A percentile compares a stretch with the other conserved stretches of the same genome.
phyloP scores from a whole-genome alignment of 2,329 filamentous ascomycete species.

The Fusarium sororula region DNA sequence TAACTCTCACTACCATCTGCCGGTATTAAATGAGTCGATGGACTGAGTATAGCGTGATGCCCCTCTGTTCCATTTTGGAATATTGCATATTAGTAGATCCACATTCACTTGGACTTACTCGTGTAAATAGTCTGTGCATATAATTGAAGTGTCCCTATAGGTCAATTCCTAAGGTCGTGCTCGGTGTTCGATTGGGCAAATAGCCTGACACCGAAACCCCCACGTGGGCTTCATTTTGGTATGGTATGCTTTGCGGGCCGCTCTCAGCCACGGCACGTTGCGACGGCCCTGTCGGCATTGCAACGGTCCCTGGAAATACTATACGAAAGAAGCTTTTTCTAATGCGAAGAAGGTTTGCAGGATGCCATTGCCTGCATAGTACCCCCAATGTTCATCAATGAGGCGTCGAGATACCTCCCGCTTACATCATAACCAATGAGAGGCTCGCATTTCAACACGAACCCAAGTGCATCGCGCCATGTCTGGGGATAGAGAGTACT shows the following conservation, averaged over 20 bases:
- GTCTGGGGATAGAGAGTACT: fast-evolving
- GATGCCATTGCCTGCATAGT: neutral
- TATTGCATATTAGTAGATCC: neutral
- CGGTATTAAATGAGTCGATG: neutral
- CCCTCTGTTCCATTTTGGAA: too few species aligned
- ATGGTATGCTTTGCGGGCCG: neutral
- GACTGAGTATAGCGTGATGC: neutral
- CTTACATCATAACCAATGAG: neutral
- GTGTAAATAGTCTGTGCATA: neutral
- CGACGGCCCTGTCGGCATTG: too few species aligned
- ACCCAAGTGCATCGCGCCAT: neutral
- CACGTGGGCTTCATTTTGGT: neutral
- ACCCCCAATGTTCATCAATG: neutral
- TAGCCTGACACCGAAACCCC: neutral
- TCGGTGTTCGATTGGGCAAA: neutral
- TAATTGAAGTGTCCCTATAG: fast-evolving
- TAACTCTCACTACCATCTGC: neutral
- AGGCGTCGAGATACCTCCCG: neutral
- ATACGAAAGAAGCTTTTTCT: neutral
- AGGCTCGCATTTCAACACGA: neutral
- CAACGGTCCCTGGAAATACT: neutral
- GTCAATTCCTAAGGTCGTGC: neutral
- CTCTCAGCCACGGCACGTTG: too few species aligned
- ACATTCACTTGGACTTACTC: neutral
- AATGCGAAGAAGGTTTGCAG: neutral